These are phyloP conservation scores for Hordeum vulgare DNA, from an alignment of 176 grass and related monocot genomes.

Conservation along the genomic window MorexV3_pseudomolecules_assembly NC_058524.1:30148864-30149363, in stretches of 20 bases:
- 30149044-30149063: constrained; percentile 89
- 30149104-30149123: constrained; percentile 90
- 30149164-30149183: constrained; percentile 97
- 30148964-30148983: constrained; percentile 94
- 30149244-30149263: constrained; percentile 76
- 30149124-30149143: constrained; percentile 69
- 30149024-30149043: constrained; percentile 78
- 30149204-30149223: constrained; percentile 91
- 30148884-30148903: constrained; percentile 94
- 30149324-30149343: constrained; percentile 82
- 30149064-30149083: constrained; percentile 77
- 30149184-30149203: constrained; percentile 76
- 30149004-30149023: constrained; percentile 51
- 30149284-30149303: constrained; percentile 49
- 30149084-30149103: constrained; percentile 82
- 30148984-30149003: constrained; percentile 89
- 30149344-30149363: constrained; percentile 43
- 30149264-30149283: constrained; percentile 58
- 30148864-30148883: constrained; percentile 19
- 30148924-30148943: constrained; percentile 99
- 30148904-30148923: constrained; percentile 99
- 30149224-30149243: constrained; percentile 98
- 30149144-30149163: constrained; percentile 73
- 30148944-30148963: constrained; percentile 46
- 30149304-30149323: constrained; percentile 47